A percentile compares a stretch with the other conserved stretches of the same genome.
These are phyloP conservation scores for Kodamaea fungicola DNA, from an alignment of 1,139 yeast species.

Conservation along the genomic window DNA sequence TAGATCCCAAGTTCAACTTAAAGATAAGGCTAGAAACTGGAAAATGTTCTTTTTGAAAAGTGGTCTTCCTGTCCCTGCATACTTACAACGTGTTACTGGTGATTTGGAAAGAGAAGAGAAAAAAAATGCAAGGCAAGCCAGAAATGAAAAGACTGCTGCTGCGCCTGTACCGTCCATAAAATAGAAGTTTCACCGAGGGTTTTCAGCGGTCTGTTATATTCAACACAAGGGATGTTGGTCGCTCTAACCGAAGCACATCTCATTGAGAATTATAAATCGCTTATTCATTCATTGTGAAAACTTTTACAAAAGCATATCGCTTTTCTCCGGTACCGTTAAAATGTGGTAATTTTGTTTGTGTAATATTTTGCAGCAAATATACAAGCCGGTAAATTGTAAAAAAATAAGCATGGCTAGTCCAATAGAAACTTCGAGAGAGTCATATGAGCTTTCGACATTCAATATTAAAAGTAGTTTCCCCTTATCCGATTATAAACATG, in stretches of 20 bases:
- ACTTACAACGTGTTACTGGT: slow-evolving; percentile 81
- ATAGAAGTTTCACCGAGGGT: not conserved
- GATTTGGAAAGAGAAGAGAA: slow-evolving; percentile 61
- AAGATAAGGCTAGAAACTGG: slow-evolving; percentile 95
- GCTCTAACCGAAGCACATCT: not conserved
- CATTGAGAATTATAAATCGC: no score
- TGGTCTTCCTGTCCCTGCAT: slow-evolving; percentile 71
- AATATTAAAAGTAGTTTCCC: no score
- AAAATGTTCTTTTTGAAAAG: slow-evolving; percentile 78
- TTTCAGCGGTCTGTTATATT: not conserved
- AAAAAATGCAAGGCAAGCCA: slow-evolving; percentile 19
- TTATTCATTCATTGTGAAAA: no score
- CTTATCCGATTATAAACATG: no score
- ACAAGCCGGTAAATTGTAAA: no score
- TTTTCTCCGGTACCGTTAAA: no score
- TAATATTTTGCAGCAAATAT: no score
- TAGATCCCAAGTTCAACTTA: slow-evolving; percentile 84
- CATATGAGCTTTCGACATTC: no score
- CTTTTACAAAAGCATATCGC: no score
- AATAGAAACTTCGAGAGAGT: no score
- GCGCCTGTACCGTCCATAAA: slow-evolving; percentile 31
- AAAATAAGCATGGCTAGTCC: no score
- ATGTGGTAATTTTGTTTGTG: no score
- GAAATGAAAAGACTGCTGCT: slow-evolving; percentile 40
- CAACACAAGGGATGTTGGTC: not conserved